These are phyloP conservation scores for Graphiopsis chlorocephala DNA, from an alignment of 2,329 filamentous ascomycete species.

Conservation along the genomic window DNA sequence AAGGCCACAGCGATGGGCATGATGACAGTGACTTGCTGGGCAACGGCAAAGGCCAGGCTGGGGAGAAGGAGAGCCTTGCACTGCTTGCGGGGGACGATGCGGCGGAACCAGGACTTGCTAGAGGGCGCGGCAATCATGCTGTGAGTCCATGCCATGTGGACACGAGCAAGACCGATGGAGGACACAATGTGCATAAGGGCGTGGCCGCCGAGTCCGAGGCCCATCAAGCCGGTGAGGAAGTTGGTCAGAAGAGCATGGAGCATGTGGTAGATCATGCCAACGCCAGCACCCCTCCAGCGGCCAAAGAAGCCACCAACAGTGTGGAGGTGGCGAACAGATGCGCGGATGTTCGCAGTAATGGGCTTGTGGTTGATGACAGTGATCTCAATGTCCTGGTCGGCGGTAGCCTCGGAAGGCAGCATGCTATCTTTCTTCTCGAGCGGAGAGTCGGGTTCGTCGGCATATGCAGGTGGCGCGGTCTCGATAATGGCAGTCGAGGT, in stretches of 20 bases:
- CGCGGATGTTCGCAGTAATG: slow-evolving; percentile 60
- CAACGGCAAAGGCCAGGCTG: slow-evolving; percentile 60
- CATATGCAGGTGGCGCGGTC: slow-evolving; percentile 44
- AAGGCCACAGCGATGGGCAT: slow-evolving; percentile 51
- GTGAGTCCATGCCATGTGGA: slow-evolving; percentile 79
- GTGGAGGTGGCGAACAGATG: slow-evolving; percentile 60
- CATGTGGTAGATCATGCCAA: slow-evolving; percentile 36
- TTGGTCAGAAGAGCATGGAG: slow-evolving; percentile 28
- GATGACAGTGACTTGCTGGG: slow-evolving; percentile 49
- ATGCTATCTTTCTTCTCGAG: slow-evolving; percentile 38
- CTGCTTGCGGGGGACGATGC: slow-evolving; percentile 64
- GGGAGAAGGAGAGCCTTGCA: slow-evolving; percentile 69
- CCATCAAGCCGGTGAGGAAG: slow-evolving; percentile 37
- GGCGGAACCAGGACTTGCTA: slow-evolving; percentile 60
- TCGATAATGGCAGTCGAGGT: slow-evolving; percentile 49
- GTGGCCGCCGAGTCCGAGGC: slow-evolving; percentile 44
- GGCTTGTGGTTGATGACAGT: slow-evolving; percentile 52
- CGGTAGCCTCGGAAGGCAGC: slow-evolving; percentile 28
- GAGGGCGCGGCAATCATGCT: slow-evolving; percentile 73
- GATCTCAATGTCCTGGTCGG: slow-evolving; percentile 38
- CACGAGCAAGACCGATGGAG: slow-evolving; percentile 61
- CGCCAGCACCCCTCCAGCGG: slow-evolving; percentile 35
- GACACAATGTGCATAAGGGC: slow-evolving; percentile 56
- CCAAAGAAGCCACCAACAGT: slow-evolving; percentile 35
- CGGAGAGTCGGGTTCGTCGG: slow-evolving; percentile 49